Evolutionary conservation across 73 alveolate genomes (phyloP), one percentile per base, ranked within the genome.

Genomic region (Blepharisma japonicum): DNA sequence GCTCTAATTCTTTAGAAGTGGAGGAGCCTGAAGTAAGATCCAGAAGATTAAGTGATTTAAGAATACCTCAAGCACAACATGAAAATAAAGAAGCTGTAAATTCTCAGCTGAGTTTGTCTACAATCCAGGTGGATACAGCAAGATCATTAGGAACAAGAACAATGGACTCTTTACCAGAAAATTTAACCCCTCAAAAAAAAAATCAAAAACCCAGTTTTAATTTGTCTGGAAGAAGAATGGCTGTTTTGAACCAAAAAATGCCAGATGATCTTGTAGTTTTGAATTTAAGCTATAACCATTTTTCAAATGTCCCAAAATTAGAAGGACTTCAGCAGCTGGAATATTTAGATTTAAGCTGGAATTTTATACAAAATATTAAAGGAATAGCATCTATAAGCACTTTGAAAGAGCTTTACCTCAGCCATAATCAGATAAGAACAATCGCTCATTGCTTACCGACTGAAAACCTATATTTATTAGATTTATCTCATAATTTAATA

Each of bases 61-160:
- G 74, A 11, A 61, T 61, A 18, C 74, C 74, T 20, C 74, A 61
- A 18, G 23, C 74, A 5, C 74, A n/a, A 2, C 74, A n/a, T 2
- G 74, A 11, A 9, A 9, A 14, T 25, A 14, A 61, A 61, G 74
- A 14, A 11, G 2, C 14, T 61, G 4, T 9, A 14, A 14, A 8
- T 8, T 1, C 39, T 14, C 74, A 20, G 74, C 47, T n/a, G 23
- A 20, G 49, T 61, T 61, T 25, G 23, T 39, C 47, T 48, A n/a
- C 47, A 61, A 39, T 61, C 74, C 74, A 9, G 18, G 74, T 20
- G 74, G 74, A 61, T 14, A 39, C 46, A 8, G 18, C 18, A 39
- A 61, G 14, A 8, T 61, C 74, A 61, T 9, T 61, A 20, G 23
- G 74, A 14, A 20, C 74, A n/a, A 18, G 74, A 61, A 14, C 46